A percentile compares a stretch with the other conserved stretches of the same genome.
These are phyloP conservation scores for Torulaspora indica DNA, from an alignment of 805 yeast genomes.

Conservation along the genomic window DNA sequence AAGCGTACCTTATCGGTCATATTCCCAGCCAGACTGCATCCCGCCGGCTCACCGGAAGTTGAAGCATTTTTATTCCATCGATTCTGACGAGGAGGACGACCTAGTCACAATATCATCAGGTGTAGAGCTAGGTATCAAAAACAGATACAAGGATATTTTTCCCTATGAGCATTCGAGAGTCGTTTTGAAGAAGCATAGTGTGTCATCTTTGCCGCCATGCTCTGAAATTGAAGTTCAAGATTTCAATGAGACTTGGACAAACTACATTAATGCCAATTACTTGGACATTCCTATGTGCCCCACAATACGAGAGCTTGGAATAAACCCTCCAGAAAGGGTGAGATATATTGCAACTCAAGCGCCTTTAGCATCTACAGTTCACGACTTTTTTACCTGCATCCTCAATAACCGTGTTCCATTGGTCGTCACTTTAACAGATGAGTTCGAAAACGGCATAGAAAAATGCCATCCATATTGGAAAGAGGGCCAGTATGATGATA, in stretches of 20 bases:
- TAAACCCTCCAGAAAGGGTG: constrained; percentile 33
- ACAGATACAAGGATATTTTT: constrained; percentile 82
- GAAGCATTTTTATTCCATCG: constrained; percentile 11
- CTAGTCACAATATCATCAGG: constrained; percentile 57
- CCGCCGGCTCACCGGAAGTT: constrained; percentile 3
- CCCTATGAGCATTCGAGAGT: constrained; percentile 87
- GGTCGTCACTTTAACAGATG: constrained; percentile 70
- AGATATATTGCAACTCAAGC: constrained; percentile 87
- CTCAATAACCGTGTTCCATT: constrained; percentile 58
- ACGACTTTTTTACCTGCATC: constrained; percentile 81
- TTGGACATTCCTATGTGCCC: constrained; percentile 33
- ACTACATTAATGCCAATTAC: constrained; percentile 87
- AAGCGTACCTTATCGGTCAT: constrained; percentile 18
- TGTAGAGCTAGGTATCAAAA: constrained; percentile 73
- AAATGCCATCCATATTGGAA: constrained; percentile 85
- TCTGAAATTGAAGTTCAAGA: constrained; percentile 4
- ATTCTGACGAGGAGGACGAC: constrained; percentile 24
- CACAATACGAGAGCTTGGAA: constrained; percentile 4
- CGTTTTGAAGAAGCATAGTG: constrained; percentile 38
- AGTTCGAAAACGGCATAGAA: constrained; percentile 67
- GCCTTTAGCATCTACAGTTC: constrained; percentile 66
- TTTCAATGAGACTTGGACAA: constrained; percentile 36
- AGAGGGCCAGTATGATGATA: constrained; percentile 46
- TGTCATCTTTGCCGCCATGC: constrained; percentile 2
- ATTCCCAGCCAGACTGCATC: constrained; percentile 22